Percentiles rank a stretch among this genome's conserved stretches.
Conservation (phyloP, 75 land plant species). For the Gnetum montanum region DNA sequence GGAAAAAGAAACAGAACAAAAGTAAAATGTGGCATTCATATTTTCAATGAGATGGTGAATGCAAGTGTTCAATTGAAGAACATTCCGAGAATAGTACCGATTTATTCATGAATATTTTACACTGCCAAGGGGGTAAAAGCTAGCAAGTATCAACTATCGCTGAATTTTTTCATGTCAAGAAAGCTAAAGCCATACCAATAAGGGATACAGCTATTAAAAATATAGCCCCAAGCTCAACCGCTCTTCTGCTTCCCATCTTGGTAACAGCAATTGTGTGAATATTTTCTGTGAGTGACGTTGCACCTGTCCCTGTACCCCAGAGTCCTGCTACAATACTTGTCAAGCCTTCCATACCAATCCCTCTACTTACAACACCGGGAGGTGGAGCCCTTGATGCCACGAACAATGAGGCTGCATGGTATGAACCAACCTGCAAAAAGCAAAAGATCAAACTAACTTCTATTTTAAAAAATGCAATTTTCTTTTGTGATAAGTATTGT, state of each 20-base stretch:
- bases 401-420: conserved; percentile 88
- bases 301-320: conserved; percentile 92
- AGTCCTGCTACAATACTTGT: conserved; percentile 85
- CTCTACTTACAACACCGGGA: conserved; percentile 83
- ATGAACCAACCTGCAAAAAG: conserved; percentile 73
- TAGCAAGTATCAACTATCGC: too few species aligned
- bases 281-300: conserved; percentile 87
- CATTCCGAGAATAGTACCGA: too few species aligned
- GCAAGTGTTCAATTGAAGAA: too few species aligned
- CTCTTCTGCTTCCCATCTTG: conserved; percentile 91
- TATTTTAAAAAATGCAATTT: not conserved
- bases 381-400: conserved; percentile 93
- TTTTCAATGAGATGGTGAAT: too few species aligned
- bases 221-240: conserved; percentile 77
- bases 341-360: conserved; percentile 87
- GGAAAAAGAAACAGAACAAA: not conserved
- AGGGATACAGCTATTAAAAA: conserved; percentile 65
- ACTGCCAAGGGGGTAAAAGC: too few species aligned
- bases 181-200: conserved; percentile 67
- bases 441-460: not conserved
- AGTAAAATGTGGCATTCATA: not conserved
- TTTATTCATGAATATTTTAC: too few species aligned
- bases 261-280: conserved; percentile 97
- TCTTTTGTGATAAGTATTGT: too few species aligned
- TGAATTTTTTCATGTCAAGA: too few species aligned